Evolutionary conservation across 441 rosid species (phyloP), one percentile per base, ranked within the genome.

Genomic region (Pelargonium citronellum): DNA sequence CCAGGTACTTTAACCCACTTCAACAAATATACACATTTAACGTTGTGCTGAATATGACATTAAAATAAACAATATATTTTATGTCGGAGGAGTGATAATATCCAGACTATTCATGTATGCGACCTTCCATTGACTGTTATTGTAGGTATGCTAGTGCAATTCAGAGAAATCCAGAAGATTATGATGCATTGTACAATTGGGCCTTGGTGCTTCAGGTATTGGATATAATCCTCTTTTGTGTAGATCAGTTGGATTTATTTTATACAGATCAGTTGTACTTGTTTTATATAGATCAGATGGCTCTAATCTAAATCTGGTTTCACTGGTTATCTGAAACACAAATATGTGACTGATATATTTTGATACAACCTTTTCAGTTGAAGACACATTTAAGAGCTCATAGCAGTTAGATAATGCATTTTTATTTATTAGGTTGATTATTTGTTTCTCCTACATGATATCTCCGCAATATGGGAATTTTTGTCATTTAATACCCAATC

Each of bases 181-280:
- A 92, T 81, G 98, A 95, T 80, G 96, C 98, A 13, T 74, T 95
- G 19, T 95, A 92, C 83, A 95, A 95, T 76, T 95, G 98, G 98
- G 99, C 96, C 15, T 83, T 95, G 86, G 95, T 95, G 81, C 98
- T 95, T 80, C 98, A 95, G 99, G 99, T 91, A 39, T 78, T 76
- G 61, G 55, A 64, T 69, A 34, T 53, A 66, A 60, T 51, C 67
- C 57, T 27, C 11, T 67, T 74, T 69, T 57, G 8, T 19, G 1
- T 57, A 57, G 62, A 9, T 64, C 41, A 20, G 19, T 24, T 64
- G 62, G 24, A 22, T 34, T 37, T 19, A 30, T 22, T 57, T 55
- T 30, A 11, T 53, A 19, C 63, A 17, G 7, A 57, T 57, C 27
- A 57, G 19, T 37, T 37, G 41, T 7, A 39, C 9, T 39, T 39